Conservation (phyloP, 2,329 filamentous ascomycete species). For the Fusarium beomiforme region DNA sequence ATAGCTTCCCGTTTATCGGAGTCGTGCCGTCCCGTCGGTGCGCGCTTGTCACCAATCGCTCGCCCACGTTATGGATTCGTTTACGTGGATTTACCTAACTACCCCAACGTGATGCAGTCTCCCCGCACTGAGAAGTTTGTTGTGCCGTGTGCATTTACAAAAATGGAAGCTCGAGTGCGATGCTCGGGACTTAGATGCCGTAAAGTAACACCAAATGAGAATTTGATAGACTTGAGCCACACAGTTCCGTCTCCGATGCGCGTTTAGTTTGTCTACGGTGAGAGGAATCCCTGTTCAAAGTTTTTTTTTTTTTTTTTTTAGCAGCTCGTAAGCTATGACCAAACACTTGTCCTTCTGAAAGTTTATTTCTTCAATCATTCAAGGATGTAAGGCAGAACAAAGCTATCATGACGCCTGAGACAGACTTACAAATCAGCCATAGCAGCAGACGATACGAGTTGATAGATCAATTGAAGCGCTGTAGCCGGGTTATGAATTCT, state of each 20-base stretch:
- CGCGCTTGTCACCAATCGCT: background rate
- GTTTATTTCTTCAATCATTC: background rate
- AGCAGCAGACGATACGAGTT: no score
- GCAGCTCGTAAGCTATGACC: background rate
- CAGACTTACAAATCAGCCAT: background rate
- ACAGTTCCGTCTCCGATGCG: background rate
- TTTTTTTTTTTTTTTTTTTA: no score
- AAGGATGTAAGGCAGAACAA: background rate
- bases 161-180: background rate
- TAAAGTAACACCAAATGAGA: background rate
- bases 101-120: background rate
- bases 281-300: background rate
- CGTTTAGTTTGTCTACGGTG: background rate
- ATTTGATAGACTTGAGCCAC: background rate
- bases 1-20: slow-evolving; percentile 2
- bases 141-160: background rate
- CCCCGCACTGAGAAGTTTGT: background rate
- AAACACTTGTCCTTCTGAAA: background rate
- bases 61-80: background rate
- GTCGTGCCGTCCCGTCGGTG: background rate
- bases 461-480: background rate
- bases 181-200: background rate
- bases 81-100: background rate
- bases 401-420: background rate
- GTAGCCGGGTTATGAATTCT: background rate